These are phyloP conservation scores for Bryoerythrophyllum caledonicum DNA, from an alignment of 225 moss, liverwort and hornwort genomes.

Conservation along the genomic window DNA sequence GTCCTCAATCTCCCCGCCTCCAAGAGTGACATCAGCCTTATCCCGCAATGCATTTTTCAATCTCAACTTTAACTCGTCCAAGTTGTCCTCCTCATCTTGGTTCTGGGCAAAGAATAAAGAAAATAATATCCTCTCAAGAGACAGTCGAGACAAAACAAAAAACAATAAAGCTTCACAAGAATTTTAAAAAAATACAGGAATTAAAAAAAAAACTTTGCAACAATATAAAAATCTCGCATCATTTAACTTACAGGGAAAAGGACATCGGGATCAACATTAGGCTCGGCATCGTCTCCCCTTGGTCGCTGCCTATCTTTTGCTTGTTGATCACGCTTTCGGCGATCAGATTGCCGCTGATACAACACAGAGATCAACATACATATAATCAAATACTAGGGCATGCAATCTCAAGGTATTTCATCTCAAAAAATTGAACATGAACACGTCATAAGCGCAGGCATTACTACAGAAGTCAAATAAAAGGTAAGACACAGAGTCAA, in stretches of 20 bases:
- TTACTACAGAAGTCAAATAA: neutral
- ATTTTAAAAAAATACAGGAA: neutral
- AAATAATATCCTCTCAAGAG: conserved; percentile 7
- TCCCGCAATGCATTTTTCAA: conserved; percentile 81
- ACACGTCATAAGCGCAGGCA: neutral
- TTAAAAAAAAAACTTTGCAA: neutral
- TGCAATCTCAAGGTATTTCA: neutral
- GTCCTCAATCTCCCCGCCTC: conserved; percentile 84
- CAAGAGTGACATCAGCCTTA: conserved; percentile 80
- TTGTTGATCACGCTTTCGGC: conserved; percentile 75
- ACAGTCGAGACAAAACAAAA: neutral
- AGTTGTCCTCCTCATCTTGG: conserved; percentile 71
- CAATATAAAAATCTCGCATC: neutral
- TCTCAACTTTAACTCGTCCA: conserved; percentile 86
- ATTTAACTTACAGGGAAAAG: conserved; percentile 63
- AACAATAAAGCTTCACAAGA: neutral
- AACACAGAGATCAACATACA: conserved; percentile 12
- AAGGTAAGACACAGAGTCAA: neutral
- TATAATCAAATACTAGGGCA: neutral
- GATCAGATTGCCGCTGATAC: conserved; percentile 68
- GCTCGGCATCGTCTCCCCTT: conserved; percentile 96
- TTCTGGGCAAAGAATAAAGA: conserved; percentile 23
- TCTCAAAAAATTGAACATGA: neutral
- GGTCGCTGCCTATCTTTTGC: conserved; percentile 74
- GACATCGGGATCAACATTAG: conserved; percentile 73